These are phyloP conservation scores for Pilasporangium apinafurcum DNA, from an alignment of 352 stramenopile species.

Conservation along the genomic window DNA sequence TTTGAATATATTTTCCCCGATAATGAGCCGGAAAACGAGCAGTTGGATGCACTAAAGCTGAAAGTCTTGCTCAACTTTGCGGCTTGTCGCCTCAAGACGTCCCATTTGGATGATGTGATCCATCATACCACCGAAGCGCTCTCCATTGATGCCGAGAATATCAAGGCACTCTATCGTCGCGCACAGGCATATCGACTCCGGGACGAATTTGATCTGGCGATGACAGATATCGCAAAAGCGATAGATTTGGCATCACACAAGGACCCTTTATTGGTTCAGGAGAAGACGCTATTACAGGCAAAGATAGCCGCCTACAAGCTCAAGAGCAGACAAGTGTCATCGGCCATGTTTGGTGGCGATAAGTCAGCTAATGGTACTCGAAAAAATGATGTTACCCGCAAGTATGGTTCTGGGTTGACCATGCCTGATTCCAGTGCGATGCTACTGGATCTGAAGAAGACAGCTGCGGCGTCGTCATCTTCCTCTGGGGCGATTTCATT, in stretches of 20 bases:
- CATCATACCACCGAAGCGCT: slow-evolving; percentile 56
- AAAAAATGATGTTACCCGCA: background rate
- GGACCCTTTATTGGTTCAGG: slow-evolving; percentile 37
- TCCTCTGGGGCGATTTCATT: slow-evolving; percentile 10
- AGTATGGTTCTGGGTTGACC: background rate
- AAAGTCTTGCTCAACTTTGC: slow-evolving; percentile 71
- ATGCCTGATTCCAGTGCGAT: slow-evolving; percentile 17
- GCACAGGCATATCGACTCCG: slow-evolving; percentile 57
- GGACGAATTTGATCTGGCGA: slow-evolving; percentile 62
- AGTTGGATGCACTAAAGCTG: slow-evolving; percentile 45
- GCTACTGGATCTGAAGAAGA: slow-evolving; percentile 19
- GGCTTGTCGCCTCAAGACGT: slow-evolving; percentile 65
- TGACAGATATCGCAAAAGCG: slow-evolving; percentile 36
- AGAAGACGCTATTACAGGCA: slow-evolving; percentile 50
- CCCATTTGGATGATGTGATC: slow-evolving; percentile 66
- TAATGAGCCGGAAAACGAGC: slow-evolving; percentile 35
- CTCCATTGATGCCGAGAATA: slow-evolving; percentile 35
- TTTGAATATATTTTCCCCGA: slow-evolving; percentile 87
- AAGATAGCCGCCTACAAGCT: slow-evolving; percentile 73
- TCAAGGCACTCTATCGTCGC: slow-evolving; percentile 68
- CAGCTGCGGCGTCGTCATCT: slow-evolving; percentile 1
- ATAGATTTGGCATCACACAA: slow-evolving; percentile 11
- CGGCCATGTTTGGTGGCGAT: slow-evolving; percentile 56
- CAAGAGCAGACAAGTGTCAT: slow-evolving; percentile 52
- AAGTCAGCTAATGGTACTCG: slow-evolving; percentile 4